A percentile compares a stretch with the other conserved stretches of the same genome.
Conservation (phyloP, 768 basidiomycete species). For the Termitomyces sp. region DNA sequence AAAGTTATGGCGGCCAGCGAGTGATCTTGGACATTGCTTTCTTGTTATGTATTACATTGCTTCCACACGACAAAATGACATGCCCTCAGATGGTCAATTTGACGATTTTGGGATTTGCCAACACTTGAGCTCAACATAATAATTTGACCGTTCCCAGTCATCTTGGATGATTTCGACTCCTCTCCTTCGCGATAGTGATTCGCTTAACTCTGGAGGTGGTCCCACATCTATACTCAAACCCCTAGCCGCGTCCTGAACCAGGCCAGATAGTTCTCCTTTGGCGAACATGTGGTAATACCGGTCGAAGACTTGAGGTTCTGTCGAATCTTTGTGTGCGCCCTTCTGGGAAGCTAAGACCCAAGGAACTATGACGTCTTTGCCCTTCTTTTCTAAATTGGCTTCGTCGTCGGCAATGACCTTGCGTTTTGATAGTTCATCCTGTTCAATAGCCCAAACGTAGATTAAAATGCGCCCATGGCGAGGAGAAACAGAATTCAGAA, state of each 20-base stretch:
- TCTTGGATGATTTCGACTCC: slow-evolving; percentile 69
- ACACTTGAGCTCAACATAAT: slow-evolving; percentile 71
- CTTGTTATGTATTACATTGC: slow-evolving; percentile 25
- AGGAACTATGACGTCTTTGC: slow-evolving; percentile 85
- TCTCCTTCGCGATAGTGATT: slow-evolving; percentile 14
- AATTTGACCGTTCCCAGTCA: slow-evolving; percentile 87
- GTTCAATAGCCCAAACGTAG: slow-evolving; percentile 97
- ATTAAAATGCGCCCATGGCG: slow-evolving; percentile 76
- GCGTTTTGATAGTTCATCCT: slow-evolving; percentile 81
- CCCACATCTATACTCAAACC: slow-evolving; percentile 54
- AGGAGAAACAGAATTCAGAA: slow-evolving; percentile 62
- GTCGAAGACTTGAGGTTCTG: slow-evolving; percentile 52
- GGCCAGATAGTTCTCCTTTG: slow-evolving; percentile 63
- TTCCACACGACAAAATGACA: slow-evolving; percentile 19
- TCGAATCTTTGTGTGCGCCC: slow-evolving; percentile 14
- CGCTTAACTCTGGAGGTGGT: slow-evolving; percentile 12
- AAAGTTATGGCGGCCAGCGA: slow-evolving; percentile 92
- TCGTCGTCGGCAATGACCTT: slow-evolving; percentile 38
- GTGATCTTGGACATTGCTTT: slow-evolving; percentile 33
- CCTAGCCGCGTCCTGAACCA: slow-evolving; percentile 60
- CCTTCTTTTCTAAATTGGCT: slow-evolving; percentile 21
- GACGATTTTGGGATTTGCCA: slow-evolving; percentile 36
- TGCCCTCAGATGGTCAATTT: slow-evolving; percentile 10
- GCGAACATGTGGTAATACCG: slow-evolving; percentile 97
- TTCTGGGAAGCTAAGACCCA: slow-evolving; percentile 60